Conservation (phyloP, 805 yeast species). For the Pichia scutulata region DNA sequence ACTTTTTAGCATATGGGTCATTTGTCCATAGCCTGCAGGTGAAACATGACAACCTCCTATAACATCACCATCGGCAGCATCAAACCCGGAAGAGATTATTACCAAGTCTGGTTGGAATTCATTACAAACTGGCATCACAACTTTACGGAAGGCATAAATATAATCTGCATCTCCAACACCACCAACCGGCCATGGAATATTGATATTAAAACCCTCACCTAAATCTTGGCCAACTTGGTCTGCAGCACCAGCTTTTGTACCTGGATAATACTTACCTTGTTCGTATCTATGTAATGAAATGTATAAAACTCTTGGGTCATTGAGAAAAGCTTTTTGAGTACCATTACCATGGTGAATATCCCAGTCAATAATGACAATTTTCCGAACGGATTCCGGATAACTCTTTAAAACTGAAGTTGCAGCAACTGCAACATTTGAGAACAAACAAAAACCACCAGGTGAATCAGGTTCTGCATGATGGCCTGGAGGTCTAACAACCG, state of each 20-base stretch:
- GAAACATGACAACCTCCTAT: conserved; percentile 95
- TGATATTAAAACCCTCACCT: conserved; percentile 83
- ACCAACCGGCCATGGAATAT: conserved; percentile 87
- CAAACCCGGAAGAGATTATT: conserved; percentile 91
- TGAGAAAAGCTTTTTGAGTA: conserved; percentile 84
- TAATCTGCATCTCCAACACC: conserved; percentile 97
- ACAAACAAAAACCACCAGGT: conserved; percentile 95
- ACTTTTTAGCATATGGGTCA: conserved; percentile 87
- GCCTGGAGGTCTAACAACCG: conserved; percentile 97
- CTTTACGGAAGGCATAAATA: conserved; percentile 78
- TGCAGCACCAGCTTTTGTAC: conserved; percentile 77
- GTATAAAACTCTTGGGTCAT: conserved; percentile 86
- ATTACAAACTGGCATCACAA: conserved; percentile 78
- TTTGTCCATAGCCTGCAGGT: conserved; percentile 93
- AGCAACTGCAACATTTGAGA: conserved; percentile 95
- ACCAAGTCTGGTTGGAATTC: conserved; percentile 93
- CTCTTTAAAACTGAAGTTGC: conserved; percentile 73
- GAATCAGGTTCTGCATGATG: conserved; percentile 98
- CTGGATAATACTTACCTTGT: conserved; percentile 88
- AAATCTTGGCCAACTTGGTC: conserved; percentile 76
- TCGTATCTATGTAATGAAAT: conserved; percentile 91
- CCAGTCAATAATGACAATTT: conserved; percentile 88
- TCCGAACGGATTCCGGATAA: conserved; percentile 83
- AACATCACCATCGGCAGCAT: conserved; percentile 97
- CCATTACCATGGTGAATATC: conserved; percentile 99